Percentiles rank a stretch among this genome's conserved stretches.
Conservation (phyloP, 805 yeast genomes). For the Metschnikowia orientalis region DNA sequence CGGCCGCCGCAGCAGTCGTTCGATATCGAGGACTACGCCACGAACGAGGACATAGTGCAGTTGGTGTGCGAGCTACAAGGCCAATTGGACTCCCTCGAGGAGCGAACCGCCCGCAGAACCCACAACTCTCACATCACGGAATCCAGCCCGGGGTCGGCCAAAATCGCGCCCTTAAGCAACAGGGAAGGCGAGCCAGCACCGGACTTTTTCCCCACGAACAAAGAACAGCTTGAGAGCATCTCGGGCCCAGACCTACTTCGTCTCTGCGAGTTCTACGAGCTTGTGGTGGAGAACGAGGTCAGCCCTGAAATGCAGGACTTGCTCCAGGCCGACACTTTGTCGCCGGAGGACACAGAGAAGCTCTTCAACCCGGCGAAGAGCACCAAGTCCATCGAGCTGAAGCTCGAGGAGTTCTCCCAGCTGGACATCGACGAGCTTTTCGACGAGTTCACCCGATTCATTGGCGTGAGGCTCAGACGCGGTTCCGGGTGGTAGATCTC, state of each 20-base stretch:
- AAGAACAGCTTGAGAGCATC: constrained; percentile 48
- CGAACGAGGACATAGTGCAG: constrained; percentile 81
- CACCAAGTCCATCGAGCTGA: constrained; percentile 13
- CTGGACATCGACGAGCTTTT: constrained; percentile 52
- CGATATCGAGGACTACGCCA: constrained; percentile 58
- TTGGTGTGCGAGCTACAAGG: constrained; percentile 87
- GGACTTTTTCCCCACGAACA: constrained; percentile 53
- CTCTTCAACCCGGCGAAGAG: constrained; percentile 7
- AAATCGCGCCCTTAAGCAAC: constrained; percentile 67
- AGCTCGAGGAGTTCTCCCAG: constrained; percentile 28
- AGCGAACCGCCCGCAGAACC: constrained; percentile 67
- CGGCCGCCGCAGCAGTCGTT: constrained; percentile 16
- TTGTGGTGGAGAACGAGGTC: constrained; percentile 43
- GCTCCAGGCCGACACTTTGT: constrained; percentile 12
- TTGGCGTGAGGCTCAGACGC: constrained; percentile 60
- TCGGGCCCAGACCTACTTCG: constrained; percentile 43
- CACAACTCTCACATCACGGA: constrained; percentile 52
- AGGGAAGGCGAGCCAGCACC: constrained; percentile 71
- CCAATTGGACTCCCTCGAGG: constrained; percentile 76
- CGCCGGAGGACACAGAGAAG: constrained; percentile 16
- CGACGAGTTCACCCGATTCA: constrained; percentile 62
- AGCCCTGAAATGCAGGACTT: constrained; percentile 12
- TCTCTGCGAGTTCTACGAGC: constrained; percentile 69
- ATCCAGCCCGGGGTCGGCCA: constrained; percentile 28
- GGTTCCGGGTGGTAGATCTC: constrained; percentile 23